Base-by-base conservation (phyloP, 2,329 filamentous ascomycete genomes). In the Pseudogymnoascus sp. region DNA sequence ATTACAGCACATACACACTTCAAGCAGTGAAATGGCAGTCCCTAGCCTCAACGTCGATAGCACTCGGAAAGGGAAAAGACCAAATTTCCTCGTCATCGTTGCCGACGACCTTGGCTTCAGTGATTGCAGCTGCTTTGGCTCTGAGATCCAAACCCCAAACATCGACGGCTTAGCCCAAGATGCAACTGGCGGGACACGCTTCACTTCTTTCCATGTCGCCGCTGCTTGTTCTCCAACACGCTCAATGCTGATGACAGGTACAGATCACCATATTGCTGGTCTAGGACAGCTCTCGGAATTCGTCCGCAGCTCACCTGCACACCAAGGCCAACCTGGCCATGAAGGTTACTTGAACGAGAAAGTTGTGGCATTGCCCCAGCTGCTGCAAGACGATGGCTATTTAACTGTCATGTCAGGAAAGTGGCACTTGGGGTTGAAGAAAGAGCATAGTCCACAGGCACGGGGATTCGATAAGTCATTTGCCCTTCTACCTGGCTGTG, bases 221-320 rank as follows among this genome's bases (percentile, higher is more conserved):
- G 82, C 84, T 2, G 85, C 85, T 60, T 88, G 84, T 73, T 87
- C 84, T 31, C 86, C 86, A 1, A 85, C 84, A 2, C 77, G 85
- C 38, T 83, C 84, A 16, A 88, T 88, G 85, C 80, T 88, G 67
- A 82, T 88, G 79, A 86, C 84, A 0, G 84, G 84, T 3, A 87
- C 84, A 0, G 84, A 86, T 68, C 80, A 86, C 68, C 84, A 83
- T 69, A 83, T 83, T 63, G 80, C 81, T 8, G 81, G 85, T 1
- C 75, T 87, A 2, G 84, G 84, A 1, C 84, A 85, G 64, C 72
- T 87, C 62, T 78, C 82, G 66, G 82, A 85, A 73, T 85, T 82
- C 22, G 6, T 38, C 28, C 31, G 33, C 22, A 62, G 61, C 26
- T 28, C 40, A 26, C 35, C 61, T 12, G 41, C 61, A 12, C 53